Conservation (phyloP, 2,329 filamentous ascomycete species). For the Bipolaris oryzae region DNA sequence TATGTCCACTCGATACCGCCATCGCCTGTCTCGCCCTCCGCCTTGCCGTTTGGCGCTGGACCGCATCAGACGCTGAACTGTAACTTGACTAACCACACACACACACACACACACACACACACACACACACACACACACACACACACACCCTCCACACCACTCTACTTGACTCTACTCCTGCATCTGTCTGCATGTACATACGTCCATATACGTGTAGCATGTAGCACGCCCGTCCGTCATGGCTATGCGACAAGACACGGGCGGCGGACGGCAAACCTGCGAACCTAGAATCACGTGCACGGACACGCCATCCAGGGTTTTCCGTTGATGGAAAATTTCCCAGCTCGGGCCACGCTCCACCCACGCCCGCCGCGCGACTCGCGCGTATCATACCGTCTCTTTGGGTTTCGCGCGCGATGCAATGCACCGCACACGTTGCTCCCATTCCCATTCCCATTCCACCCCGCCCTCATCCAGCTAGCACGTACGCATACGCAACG, state of each 20-base stretch:
- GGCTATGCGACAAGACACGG: slow-evolving; percentile 1
- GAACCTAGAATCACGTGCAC: slow-evolving; percentile 15
- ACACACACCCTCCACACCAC: too few species aligned
- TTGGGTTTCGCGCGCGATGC: slow-evolving; percentile 27
- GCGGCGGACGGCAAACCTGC: background rate
- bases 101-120: too few species aligned
- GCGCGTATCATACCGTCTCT: slow-evolving; percentile 32
- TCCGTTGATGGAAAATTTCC: slow-evolving; percentile 41
- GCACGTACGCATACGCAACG: background rate
- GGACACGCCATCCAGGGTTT: slow-evolving; percentile 31
- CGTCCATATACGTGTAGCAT: background rate
- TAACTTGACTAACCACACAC: too few species aligned
- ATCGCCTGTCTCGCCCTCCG: too few species aligned
- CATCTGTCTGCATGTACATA: background rate
- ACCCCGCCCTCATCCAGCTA: background rate
- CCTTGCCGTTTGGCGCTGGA: too few species aligned
- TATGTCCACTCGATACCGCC: too few species aligned
- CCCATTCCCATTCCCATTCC: background rate
- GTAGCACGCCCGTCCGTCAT: background rate
- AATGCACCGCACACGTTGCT: background rate
- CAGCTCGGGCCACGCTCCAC: slow-evolving; percentile 17
- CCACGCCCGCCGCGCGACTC: slow-evolving; percentile 32
- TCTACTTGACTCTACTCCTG: background rate
- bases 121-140: too few species aligned
- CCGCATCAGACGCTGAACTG: too few species aligned